Conservation (phyloP, 1,139 yeast genomes). For the Debaryomycetaceae sp. region DNA sequence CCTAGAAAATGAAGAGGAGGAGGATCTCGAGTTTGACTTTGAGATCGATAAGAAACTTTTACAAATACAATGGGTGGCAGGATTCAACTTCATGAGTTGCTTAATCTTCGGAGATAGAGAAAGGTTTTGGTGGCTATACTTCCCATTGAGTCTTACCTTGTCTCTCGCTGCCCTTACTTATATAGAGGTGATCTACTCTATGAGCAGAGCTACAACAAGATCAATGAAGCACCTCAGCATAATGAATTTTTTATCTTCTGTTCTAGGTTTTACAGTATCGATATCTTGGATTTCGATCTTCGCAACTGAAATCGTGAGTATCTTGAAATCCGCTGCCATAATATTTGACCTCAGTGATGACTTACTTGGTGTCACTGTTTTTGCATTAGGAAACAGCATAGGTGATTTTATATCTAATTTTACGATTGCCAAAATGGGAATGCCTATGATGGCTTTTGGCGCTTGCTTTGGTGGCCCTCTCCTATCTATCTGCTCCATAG, state of each 20-base stretch:
- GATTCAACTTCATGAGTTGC: constrained; percentile 13
- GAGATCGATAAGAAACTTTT: constrained; percentile 16
- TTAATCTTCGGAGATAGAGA: constrained; percentile 5
- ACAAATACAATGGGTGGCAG: constrained; percentile 17
- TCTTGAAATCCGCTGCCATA: constrained; percentile 61
- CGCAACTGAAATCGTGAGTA: constrained; percentile 73
- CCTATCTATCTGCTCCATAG: constrained; percentile 44
- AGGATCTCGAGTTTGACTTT: constrained; percentile 11
- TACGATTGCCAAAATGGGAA: constrained; percentile 81
- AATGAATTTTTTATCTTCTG: constrained; percentile 34
- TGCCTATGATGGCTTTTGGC: constrained; percentile 87
- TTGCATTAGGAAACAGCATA: constrained; percentile 89
- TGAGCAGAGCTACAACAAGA: constrained; percentile 1
- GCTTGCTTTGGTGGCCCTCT: constrained; percentile 96
- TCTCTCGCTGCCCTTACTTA: constrained; percentile 8
- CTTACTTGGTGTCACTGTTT: constrained; percentile 76
- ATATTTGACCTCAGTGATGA: constrained; percentile 70
- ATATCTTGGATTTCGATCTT: constrained; percentile 71
- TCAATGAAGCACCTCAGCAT: constrained; percentile 6
- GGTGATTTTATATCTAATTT: constrained; percentile 87
- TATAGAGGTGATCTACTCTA: constrained; percentile 5
- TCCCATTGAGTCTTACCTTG: constrained; percentile 10
- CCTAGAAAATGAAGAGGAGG: constrained; percentile 5
- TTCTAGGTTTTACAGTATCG: constrained; percentile 64
- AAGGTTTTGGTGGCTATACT: constrained; percentile 4